phyloP scores from a whole-genome alignment of 192 early-diverging fungal species.

The Tieghemiomyces parasiticus region DNA sequence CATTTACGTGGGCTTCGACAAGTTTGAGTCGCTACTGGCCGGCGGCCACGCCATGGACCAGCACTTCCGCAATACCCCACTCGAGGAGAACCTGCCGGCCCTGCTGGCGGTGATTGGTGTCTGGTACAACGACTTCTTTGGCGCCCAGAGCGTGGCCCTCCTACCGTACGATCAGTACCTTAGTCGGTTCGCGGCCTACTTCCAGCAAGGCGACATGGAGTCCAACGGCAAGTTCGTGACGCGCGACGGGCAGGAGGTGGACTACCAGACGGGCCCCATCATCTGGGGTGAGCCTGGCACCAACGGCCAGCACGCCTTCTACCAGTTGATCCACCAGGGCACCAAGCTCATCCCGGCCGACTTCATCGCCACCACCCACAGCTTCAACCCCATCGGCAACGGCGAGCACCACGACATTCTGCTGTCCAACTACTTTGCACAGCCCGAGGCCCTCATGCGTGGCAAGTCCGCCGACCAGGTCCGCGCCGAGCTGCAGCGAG shows the following conservation, averaged over 20 bases:
- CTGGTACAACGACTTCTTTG: conserved; percentile 99
- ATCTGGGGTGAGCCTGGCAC: conserved; percentile 99
- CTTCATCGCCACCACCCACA: conserved; percentile 88
- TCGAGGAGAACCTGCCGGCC: conserved; percentile 89
- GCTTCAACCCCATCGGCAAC: conserved; percentile 79
- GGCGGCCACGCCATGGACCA: conserved; percentile 96
- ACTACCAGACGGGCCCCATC: conserved; percentile 87
- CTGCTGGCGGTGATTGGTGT: conserved; percentile 78
- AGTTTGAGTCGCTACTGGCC: conserved; percentile 78
- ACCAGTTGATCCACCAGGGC: conserved; percentile 98
- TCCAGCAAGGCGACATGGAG: conserved; percentile 99
- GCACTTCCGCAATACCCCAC: conserved; percentile 80
- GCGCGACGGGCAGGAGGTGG: conserved; percentile 60
- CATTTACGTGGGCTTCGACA: conserved; percentile 87
- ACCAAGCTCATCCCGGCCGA: conserved; percentile 93
- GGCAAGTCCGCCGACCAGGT: conserved; percentile 78
- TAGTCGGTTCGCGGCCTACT: conserved; percentile 95
- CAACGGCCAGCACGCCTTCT: conserved; percentile 99
- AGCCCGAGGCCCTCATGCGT: conserved; percentile 93
- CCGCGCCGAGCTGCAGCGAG: conserved; percentile 57
- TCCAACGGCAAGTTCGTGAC: conserved; percentile 94
- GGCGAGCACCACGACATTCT: conserved; percentile 88
- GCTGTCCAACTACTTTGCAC: conserved; percentile 98
- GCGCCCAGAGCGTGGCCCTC: conserved; percentile 83
- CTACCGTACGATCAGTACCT: conserved; percentile 99